These are phyloP conservation scores for Boletus sensibilis DNA, from an alignment of 768 basidiomycete species.

Conservation along the genomic window DNA sequence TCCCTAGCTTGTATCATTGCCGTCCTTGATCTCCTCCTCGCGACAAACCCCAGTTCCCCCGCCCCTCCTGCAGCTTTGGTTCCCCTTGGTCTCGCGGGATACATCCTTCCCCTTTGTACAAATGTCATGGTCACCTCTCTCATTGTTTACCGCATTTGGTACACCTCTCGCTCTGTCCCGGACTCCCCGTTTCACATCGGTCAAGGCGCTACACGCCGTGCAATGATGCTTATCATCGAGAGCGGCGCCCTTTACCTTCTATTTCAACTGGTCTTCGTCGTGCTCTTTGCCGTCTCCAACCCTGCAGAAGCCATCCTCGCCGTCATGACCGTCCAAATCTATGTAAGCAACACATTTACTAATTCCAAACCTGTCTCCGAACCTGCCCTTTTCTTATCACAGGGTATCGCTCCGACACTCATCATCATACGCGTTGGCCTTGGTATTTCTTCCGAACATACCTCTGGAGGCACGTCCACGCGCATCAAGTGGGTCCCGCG, in stretches of 20 bases:
- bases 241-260: constrained; percentile 41
- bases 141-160: constrained; percentile 42
- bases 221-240: constrained; percentile 39
- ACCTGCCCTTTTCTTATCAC: background rate
- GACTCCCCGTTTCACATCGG: constrained; percentile 11
- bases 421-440: constrained; percentile 37
- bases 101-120: constrained; percentile 39
- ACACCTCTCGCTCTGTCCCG: constrained; percentile 15
- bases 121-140: constrained; percentile 43
- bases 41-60: constrained; percentile 29
- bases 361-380: background rate
- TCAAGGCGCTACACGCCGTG: constrained; percentile 21
- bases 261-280: constrained; percentile 41
- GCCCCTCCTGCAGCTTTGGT: constrained; percentile 35
- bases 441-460: constrained; percentile 30
- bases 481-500: constrained; percentile 24
- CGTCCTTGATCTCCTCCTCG: constrained; percentile 30
- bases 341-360: constrained; percentile 31
- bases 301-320: constrained; percentile 38
- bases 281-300: constrained; percentile 35
- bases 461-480: constrained; percentile 19
- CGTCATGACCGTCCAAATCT: constrained; percentile 40
- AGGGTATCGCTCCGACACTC: constrained; percentile 38
- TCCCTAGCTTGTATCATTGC: constrained; percentile 31
- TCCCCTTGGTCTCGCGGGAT: constrained; percentile 38